Base-by-base conservation (phyloP, 495 filamentous ascomycete species). In the Podospora appendiculata region DNA sequence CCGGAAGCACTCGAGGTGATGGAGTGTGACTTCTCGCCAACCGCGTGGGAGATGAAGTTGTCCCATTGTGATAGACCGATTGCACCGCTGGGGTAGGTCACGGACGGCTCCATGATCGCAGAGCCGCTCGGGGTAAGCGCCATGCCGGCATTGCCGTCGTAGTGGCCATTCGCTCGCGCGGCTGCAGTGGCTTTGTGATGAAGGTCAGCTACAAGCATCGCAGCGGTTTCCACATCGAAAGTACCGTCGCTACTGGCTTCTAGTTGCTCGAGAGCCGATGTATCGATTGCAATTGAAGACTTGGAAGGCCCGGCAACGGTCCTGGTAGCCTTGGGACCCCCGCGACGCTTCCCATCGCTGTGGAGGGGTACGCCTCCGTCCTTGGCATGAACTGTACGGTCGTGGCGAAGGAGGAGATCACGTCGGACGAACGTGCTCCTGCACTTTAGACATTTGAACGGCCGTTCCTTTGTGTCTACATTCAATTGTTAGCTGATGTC, bases 121-220 rank as follows among this genome's bases (percentile, higher is more conserved):
- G 81, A 72, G 53, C 78, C 78, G 58, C 80, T 85, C 41, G 86
- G 80, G 45, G 91, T 84, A 64, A 87, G 89, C 54, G 84, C 74
- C 66, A 84, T 82, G 66, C 82, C 79, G 35, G 84, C 80, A 61
- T 84, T 84, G 60, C 79, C 73, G 57, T 90, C 85, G 68, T 86
- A 88, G 47, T 74, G 67, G 53, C 65, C 70, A 36, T 69, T 71
- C 41, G 69, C 74, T 45, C 75, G 87, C 74, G 89, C 91, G 38
- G 86, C 85, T 46, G 87, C 88, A 60, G 85, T 87, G 61, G 93
- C 92, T 74, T 96, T 95, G 72, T 96, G 90, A 75, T 95, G 94
- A 69, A 97, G 86, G 72, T 97, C 89, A 66, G 94, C 93, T 80
- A 98, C 93, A 76, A 98, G 83, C 88, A 95, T 96, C 58, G 94